Evolutionary conservation across 2,329 filamentous ascomycete species (phyloP), one percentile per base, ranked within the genome.

Genomic region (Ophiostoma angusticollis): DNA sequence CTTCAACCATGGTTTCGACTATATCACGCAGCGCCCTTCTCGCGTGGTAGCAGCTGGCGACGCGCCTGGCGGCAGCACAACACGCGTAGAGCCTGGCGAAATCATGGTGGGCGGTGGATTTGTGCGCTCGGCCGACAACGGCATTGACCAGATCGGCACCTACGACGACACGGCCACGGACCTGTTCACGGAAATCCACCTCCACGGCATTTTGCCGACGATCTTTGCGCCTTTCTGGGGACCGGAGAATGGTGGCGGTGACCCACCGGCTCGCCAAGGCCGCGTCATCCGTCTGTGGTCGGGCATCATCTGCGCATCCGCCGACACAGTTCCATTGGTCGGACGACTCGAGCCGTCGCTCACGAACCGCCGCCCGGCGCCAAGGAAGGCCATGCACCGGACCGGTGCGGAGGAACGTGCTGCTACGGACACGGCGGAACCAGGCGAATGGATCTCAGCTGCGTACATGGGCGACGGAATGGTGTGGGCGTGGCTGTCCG

Each of bases 31-130:
- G 46, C 54, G 61, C 36, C 56, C 67, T 1, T 51, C 50, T 16
- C 13, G 16, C 9, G 9, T 28, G n/a, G n/a, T 19, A 2, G 1
- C 23, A 9, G 16, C 17, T 16, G 9, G 6, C 14, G 12, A 5
- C 3, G 5, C n/a, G 11, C 13, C 23, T 16, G 21, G 23, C 23
- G 3, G 14, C 25, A 14, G 19, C 23, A 19, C 9, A 21, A 21
- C 42, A 5, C 27, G 56, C n/a, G 52, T 54, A 3, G 30, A 45
- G 2, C 49, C 54, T 0, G 59, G 64, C 1, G 64, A 72, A 40
- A 52, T 76, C 42, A 68, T 76, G 64, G 50, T 71, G 3, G 70
- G 72, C 2, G 72, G 72, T 0, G 72, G 67, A 0, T 64, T 72
- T 39, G 56, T 58, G 5, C 59, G 62, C 17, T 60, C 63, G 13